These are phyloP conservation scores for Striga asiatica DNA, from an alignment of 257 asterid species.

Conservation along the genomic window DNA sequence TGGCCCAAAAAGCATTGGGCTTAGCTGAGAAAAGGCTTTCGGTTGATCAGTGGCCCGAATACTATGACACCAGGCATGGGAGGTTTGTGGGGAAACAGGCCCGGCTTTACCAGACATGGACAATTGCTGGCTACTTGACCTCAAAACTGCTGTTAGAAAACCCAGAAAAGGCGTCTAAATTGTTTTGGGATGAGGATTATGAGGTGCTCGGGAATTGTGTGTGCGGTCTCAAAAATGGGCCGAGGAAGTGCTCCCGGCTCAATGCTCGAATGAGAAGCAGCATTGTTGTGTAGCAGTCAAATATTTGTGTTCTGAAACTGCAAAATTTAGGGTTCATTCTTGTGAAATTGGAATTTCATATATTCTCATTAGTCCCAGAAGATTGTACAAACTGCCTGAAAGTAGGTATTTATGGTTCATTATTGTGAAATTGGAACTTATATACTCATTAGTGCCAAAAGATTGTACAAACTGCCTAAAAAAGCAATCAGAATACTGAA, in stretches of 20 bases:
- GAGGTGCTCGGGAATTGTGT: slow-evolving; percentile 82
- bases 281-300: too few species aligned
- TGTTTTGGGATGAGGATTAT: slow-evolving; percentile 84
- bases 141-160: slow-evolving; percentile 67
- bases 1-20: slow-evolving; percentile 59
- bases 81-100: slow-evolving; percentile 79
- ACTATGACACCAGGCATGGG: slow-evolving; percentile 67
- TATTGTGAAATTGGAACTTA: too few species aligned
- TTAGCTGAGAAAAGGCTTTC: slow-evolving; percentile 62
- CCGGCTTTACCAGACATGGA: slow-evolving; percentile 83
- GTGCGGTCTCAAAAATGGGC: slow-evolving; percentile 62
- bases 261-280: slow-evolving; percentile 26
- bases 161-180: slow-evolving; percentile 50
- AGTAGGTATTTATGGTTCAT: too few species aligned
- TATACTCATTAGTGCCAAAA: too few species aligned
- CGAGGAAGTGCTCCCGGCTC: slow-evolving; percentile 62
- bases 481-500: too few species aligned
- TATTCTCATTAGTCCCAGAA: too few species aligned
- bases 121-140: slow-evolving; percentile 76
- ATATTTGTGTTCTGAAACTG: too few species aligned
- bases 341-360: not conserved
- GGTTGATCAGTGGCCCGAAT: slow-evolving; percentile 78
- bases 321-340: not conserved
- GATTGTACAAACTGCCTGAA: too few species aligned
- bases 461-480: too few species aligned